Conservation (phyloP, 2,329 filamentous ascomycete species). For the Chaetomium olivaceum region DNA sequence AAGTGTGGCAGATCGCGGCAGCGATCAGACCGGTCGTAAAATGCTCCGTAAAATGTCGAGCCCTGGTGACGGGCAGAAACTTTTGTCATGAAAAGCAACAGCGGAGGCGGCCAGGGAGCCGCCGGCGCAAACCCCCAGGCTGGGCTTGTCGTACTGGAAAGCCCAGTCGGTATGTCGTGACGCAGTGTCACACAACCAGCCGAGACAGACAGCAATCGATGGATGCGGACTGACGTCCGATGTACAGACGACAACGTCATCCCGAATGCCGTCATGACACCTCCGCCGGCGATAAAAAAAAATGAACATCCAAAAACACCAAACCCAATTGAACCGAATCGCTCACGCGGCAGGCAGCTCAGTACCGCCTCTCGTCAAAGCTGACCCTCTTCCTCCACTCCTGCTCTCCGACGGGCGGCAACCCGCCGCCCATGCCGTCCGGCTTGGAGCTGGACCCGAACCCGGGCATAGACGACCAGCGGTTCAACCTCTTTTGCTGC, state of each 20-base stretch:
- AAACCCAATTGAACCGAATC: neutral
- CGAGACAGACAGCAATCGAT: neutral
- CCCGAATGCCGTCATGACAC: neutral
- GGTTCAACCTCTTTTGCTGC: constrained; percentile 51
- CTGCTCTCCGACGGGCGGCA: constrained; percentile 22
- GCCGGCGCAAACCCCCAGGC: neutral
- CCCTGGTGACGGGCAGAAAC: constrained; percentile 10
- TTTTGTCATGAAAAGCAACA: constrained; percentile 24
- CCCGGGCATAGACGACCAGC: constrained; percentile 58
- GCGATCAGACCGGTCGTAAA: constrained; percentile 16
- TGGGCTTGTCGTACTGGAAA: neutral
- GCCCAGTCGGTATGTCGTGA: neutral
- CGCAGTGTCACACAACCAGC: neutral
- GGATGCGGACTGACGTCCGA: neutral
- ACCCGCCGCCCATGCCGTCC: constrained; percentile 14
- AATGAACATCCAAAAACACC: constrained; percentile 3
- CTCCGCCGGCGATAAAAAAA: neutral
- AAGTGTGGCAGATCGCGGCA: constrained; percentile 11
- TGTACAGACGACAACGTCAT: neutral
- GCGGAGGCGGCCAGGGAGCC: neutral
- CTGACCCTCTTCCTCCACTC: constrained; percentile 28
- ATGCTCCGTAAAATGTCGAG: constrained; percentile 20
- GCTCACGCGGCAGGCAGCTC: neutral
- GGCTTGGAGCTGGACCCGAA: constrained; percentile 48
- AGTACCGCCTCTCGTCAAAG: constrained; percentile 28